phyloP scores from a whole-genome alignment of 2,329 filamentous ascomycete species.

The Magnaporthales sp. region DNA sequence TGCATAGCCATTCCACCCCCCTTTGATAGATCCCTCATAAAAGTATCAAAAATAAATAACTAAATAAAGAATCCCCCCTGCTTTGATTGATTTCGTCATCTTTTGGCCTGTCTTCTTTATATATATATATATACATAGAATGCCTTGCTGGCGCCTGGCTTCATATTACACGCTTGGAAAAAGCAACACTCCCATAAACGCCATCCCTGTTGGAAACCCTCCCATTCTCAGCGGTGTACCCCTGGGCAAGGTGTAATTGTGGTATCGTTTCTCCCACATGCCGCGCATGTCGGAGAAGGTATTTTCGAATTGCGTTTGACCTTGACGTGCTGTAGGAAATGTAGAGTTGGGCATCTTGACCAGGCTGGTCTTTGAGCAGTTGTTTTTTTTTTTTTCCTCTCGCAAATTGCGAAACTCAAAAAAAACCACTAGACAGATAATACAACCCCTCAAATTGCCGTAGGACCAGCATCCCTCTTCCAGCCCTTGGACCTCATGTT shows the following conservation, averaged over 20 bases:
- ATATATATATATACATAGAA: neutral
- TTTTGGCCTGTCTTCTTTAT: neutral
- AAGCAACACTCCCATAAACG: neutral
- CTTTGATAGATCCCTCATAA: neutral
- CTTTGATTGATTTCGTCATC: neutral
- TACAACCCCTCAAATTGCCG: constrained; percentile 29
- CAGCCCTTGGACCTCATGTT: constrained; percentile 83
- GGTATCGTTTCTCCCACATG: neutral
- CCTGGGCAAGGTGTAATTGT: neutral
- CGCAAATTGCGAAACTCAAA: neutral
- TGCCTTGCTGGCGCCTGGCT: neutral
- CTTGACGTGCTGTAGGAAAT: neutral
- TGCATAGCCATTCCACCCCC: neutral
- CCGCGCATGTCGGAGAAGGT: neutral
- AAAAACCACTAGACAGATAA: neutral
- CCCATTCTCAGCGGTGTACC: neutral
- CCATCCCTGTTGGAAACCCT: neutral
- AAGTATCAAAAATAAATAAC: too few relatives aligned
- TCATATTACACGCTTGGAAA: neutral
- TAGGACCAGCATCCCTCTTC: constrained; percentile 61
- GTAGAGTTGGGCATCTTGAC: neutral
- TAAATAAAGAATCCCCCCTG: neutral
- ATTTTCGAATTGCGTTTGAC: neutral
- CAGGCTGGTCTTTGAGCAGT: neutral
- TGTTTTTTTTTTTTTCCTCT: neutral